A percentile compares a stretch with the other conserved stretches of the same genome.
phyloP scores from a whole-genome alignment of 2,329 filamentous ascomycete genomes.

The Xylariaceae sp. region DNA sequence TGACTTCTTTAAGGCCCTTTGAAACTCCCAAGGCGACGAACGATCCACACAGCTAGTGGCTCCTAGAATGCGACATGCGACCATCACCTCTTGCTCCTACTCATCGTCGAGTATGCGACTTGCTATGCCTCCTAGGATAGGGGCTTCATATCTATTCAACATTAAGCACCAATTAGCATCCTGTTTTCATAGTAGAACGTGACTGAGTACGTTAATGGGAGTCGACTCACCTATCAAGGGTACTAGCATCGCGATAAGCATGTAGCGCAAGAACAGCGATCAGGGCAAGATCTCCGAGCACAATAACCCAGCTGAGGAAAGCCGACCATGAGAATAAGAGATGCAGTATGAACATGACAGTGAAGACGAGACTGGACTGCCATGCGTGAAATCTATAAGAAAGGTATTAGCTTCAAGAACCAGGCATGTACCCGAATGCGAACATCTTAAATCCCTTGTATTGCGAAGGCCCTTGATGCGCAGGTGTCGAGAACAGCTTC shows the following conservation, averaged over 20 bases:
- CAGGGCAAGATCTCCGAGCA: slow-evolving; percentile 67
- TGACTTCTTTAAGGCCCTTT: neutral
- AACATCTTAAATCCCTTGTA: neutral
- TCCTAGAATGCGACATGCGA: neutral
- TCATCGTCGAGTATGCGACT: slow-evolving; percentile 86
- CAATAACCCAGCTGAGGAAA: slow-evolving; percentile 77
- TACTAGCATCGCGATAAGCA: slow-evolving; percentile 78
- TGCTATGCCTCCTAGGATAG: slow-evolving; percentile 78
- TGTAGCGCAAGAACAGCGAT: slow-evolving; percentile 72
- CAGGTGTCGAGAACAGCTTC: no score
- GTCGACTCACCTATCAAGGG: slow-evolving; percentile 50
- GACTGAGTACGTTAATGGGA: neutral
- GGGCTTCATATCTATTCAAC: slow-evolving; percentile 68
- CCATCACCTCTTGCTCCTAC: slow-evolving; percentile 10
- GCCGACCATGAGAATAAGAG: slow-evolving; percentile 80
- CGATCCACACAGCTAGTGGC: neutral
- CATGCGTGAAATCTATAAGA: slow-evolving; percentile 80
- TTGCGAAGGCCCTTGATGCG: no score
- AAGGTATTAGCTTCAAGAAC: slow-evolving; percentile 19
- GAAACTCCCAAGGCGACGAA: neutral
- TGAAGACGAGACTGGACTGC: slow-evolving; percentile 84
- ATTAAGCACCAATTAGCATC: neutral
- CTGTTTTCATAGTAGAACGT: slow-evolving; percentile 34
- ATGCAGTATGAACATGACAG: slow-evolving; percentile 68
- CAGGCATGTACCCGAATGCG: neutral